Evolutionary conservation across 495 filamentous ascomycete genomes (phyloP), one percentile per base, ranked within the genome.

Genomic region (Tuber brumale): DNA sequence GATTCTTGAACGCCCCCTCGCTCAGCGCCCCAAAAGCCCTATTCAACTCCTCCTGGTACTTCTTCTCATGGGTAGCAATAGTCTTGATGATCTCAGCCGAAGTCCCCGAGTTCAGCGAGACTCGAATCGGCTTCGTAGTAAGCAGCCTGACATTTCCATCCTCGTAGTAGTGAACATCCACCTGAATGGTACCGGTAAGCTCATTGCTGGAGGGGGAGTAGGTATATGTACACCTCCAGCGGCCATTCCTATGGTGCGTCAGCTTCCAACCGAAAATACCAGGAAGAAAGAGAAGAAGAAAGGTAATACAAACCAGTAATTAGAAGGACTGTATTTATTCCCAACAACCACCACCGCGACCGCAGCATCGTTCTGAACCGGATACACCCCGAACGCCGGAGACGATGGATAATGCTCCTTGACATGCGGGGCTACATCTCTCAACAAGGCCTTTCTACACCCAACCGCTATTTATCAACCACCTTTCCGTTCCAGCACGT

Each of bases 131-230:
- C 86, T 97, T 97, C 79, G 87, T 90, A 19, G 94, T 97, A 76
- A 93, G 87, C 69, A 99, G 88, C 3, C 95, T 90, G 69, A 99
- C 96, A 82, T 99, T 99, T 61, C 96, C 96, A 85, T 99, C 96
- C 85, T 99, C 96, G 87, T 98, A 99, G 89, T 99, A 99, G 87
- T 99, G 96, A 70, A 99, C 95, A 82, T 95, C 92, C 45, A 94
- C 91, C 79, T 92, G 92, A 82, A 94, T 88, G 73, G 85, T 86
- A 73, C 92, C 92, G 18, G 88, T 86, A 19, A 94, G 85, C 70
- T 84, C 88, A 83, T 83, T 89, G 73, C 85, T 89, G 9, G 90
- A 85, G 18, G 91, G 91, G 76, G 87, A 86, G 85, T 92, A 91
- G 83, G 91, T 89, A 86, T 97, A 98, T 71, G 90, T 88, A 61